Base-by-base conservation (phyloP, 2,329 filamentous ascomycete species). In the Botrytis aclada region DNA sequence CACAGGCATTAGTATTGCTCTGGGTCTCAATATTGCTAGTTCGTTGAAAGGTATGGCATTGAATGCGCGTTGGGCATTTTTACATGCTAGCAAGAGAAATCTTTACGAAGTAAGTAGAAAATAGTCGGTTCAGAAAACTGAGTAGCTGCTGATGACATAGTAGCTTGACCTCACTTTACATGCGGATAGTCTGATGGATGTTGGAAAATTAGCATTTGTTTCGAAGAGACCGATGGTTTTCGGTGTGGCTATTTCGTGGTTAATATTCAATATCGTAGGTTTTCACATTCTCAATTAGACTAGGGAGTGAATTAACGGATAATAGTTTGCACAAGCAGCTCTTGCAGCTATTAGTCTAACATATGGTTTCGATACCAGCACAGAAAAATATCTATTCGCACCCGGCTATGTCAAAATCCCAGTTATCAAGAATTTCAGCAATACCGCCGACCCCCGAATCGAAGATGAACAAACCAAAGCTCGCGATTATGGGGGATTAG, bases 41-140 rank as follows among this genome's bases (percentile, higher is more conserved):
- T 81, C 82, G 10, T 79, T 86, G 34, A 84, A 84, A 72, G 81
- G 81, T 41, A 83, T 85, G 81, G 82, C 84, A 5, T 77, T 80
- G 22, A 83, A 85, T 73, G 78, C 85, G 74, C 80, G 84, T n/a
- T 86, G 84, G 84, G 84, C 83, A 79, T 81, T 86, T 41, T 76
- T 86, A 60, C 82, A 81, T 72, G 77, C 79, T 14, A 77, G 80
- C 8, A 79, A 81, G 56, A 80, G 83, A 73, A 81, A 81, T 47
- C 77, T 82, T 58, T 77, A 77, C 8, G 84, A 86, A 79, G 84
- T 84, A 69, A n/a, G 39, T 34, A 9, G 34, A 29, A 67, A 32
- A 4, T 43, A 20, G 5, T 14, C 34, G n/a, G 12, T 72, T 32
- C 29, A 47, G 18, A 74, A 74, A 4, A 63, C 18, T 12, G 34